These are phyloP conservation scores for Craterostigma plantagineum DNA, from an alignment of 257 asterid genomes.

Conservation along the genomic window DNA sequence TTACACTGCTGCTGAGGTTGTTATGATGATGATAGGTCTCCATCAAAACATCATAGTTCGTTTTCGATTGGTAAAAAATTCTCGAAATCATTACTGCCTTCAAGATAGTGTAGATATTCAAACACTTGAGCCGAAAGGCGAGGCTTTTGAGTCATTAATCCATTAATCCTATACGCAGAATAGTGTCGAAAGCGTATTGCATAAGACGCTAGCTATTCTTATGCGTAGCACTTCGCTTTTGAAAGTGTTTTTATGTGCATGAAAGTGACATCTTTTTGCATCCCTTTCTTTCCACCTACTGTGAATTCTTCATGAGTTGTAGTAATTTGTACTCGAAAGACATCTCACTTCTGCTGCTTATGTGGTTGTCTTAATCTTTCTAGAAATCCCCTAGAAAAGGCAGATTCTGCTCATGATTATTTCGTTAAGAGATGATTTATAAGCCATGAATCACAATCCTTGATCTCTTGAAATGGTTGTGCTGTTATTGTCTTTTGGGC, in stretches of 20 bases:
- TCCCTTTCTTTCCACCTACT: slow-evolving; percentile 41
- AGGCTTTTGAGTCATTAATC: slow-evolving; percentile 18
- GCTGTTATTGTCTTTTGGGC: no score
- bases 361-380: slow-evolving; percentile 9
- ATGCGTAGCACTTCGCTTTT: no score
- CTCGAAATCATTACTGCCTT: slow-evolving; percentile 25
- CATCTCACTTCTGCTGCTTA: slow-evolving; percentile 5
- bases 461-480: no score
- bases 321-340: slow-evolving; percentile 32
- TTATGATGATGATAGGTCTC: slow-evolving; percentile 12
- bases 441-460: no score
- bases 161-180: slow-evolving; percentile 10
- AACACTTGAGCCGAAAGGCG: slow-evolving; percentile 39
- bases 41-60: slow-evolving; percentile 8
- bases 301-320: slow-evolving; percentile 9
- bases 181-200: slow-evolving; percentile 14
- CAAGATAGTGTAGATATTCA: slow-evolving; percentile 23
- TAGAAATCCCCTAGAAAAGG: slow-evolving; percentile 11
- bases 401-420: slow-evolving; percentile 6
- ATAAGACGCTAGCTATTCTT: slow-evolving; percentile 4
- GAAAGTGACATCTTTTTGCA: slow-evolving; percentile 16
- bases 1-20: slow-evolving; percentile 12
- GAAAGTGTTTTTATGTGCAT: slow-evolving; percentile 4
- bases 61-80: slow-evolving; percentile 15
- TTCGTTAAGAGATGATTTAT: slow-evolving; percentile 8